Evolutionary conservation across 2,329 filamentous ascomycete species (phyloP).

Genomic region (Emericellopsis cladophorae): DNA sequence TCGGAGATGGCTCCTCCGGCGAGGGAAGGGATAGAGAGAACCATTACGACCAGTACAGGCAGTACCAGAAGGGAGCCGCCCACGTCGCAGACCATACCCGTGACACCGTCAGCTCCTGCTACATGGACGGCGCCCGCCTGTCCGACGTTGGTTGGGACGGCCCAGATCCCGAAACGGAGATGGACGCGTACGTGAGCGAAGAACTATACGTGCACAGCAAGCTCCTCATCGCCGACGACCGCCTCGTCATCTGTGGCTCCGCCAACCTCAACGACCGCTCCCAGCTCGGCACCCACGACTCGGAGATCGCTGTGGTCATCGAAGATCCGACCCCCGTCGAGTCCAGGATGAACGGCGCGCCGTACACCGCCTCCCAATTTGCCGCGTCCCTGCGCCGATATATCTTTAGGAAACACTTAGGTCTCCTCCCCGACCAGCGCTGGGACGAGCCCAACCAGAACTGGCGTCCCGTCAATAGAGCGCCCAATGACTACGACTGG

Average conservation of each 20-base stretch:
- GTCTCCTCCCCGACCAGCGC: conserved; percentile 63
- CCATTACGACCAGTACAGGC: conserved; percentile 37
- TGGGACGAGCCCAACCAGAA: conserved; percentile 59
- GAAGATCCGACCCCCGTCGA: conserved; percentile 63
- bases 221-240: conserved; percentile 70
- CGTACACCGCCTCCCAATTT: conserved; percentile 61
- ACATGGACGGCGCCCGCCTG: conserved; percentile 70
- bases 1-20: conserved; percentile 31
- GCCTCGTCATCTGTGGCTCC: conserved; percentile 67
- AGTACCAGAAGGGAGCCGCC: conserved; percentile 60
- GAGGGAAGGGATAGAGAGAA: conserved; percentile 19
- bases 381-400: conserved; percentile 71
- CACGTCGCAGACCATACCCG: conserved; percentile 43
- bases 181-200: conserved; percentile 49
- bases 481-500: conserved; percentile 63
- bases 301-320: conserved; percentile 81
- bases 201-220: conserved; percentile 55
- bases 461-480: conserved; percentile 59
- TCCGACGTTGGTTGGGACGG: conserved; percentile 43
- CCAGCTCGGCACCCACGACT: conserved; percentile 74
- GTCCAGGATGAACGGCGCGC: conserved; percentile 59
- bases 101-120: conserved; percentile 68
- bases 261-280: conserved; percentile 50
- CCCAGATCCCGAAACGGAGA: conserved; percentile 34
- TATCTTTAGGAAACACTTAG: conserved; percentile 85